A percentile compares a stretch with the other conserved stretches of the same genome.
These are phyloP conservation scores for Fragaria ananassa DNA, from an alignment of 306 rosid species.

Conservation along the genomic window DNA sequence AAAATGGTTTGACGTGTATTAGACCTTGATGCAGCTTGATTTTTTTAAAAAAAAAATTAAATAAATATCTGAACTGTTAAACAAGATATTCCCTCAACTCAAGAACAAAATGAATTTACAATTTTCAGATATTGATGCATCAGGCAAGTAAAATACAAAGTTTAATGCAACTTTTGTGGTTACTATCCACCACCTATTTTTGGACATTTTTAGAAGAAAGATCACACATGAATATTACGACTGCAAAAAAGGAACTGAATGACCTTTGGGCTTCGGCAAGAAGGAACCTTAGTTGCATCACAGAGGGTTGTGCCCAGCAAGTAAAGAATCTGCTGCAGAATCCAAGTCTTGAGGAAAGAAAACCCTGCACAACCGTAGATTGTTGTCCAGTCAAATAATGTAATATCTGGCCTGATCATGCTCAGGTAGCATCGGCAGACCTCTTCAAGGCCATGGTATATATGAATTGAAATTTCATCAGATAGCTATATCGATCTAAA, in stretches of 20 bases:
- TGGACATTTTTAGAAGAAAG: constrained; percentile 6
- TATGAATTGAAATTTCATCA: neutral
- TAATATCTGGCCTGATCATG: neutral
- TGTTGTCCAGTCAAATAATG: neutral
- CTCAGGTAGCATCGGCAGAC: neutral
- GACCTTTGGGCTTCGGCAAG: neutral
- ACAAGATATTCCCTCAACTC: neutral
- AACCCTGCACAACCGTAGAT: constrained; percentile 55
- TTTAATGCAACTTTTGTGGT: neutral
- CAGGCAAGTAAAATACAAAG: constrained; percentile 1
- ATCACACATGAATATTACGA: constrained; percentile 7
- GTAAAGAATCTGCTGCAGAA: constrained; percentile 79
- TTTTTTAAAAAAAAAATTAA: too few species aligned
- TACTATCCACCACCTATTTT: constrained; percentile 5
- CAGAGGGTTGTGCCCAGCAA: constrained; percentile 37
- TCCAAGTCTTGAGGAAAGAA: constrained; percentile 89
- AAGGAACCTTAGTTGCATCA: constrained; percentile 12
- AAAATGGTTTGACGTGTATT: neutral
- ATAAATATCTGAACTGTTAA: neutral
- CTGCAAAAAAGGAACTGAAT: constrained; percentile 12
- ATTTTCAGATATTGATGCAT: neutral
- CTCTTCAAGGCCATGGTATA: neutral
- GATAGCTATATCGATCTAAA: neutral
- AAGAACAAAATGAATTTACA: neutral
- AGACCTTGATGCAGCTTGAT: neutral